Conservation (phyloP, 768 basidiomycete genomes). For the Psilocybe sp. region DNA sequence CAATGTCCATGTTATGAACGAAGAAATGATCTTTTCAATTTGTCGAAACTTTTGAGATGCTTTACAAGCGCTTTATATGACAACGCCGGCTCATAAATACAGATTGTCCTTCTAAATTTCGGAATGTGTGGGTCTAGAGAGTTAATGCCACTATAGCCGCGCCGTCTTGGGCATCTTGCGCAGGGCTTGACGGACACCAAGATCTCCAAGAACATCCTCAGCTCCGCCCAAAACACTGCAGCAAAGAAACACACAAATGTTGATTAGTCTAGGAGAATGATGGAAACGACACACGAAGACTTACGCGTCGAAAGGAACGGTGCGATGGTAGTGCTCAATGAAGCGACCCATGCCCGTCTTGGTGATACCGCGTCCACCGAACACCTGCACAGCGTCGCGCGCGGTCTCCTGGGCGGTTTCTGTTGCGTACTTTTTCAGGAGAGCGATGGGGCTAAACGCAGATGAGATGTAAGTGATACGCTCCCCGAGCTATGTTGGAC, state of each 20-base stretch:
- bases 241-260: not conserved
- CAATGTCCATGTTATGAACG: no score
- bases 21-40: no score
- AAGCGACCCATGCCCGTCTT: slow-evolving; percentile 62
- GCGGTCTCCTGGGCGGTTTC: slow-evolving; percentile 79
- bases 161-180: slow-evolving; percentile 18
- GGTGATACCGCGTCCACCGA: slow-evolving; percentile 85
- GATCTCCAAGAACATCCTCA: slow-evolving; percentile 76
- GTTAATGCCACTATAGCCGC: slow-evolving; percentile 6
- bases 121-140: not conserved
- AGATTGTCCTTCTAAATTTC: not conserved
- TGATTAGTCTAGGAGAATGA: not conserved
- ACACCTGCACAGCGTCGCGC: slow-evolving; percentile 71
- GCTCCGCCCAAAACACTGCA: slow-evolving; percentile 73
- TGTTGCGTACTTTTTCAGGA: slow-evolving; percentile 79
- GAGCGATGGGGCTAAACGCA: slow-evolving; percentile 58
- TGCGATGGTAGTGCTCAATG: slow-evolving; percentile 75
- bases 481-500: not conserved
- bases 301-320: slow-evolving; percentile 61
- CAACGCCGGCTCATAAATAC: no score
- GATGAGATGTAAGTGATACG: not conserved
- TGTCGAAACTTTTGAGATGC: no score
- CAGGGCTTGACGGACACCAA: slow-evolving; percentile 75
- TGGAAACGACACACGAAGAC: slow-evolving; percentile 13
- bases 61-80: no score